Conservation (phyloP, 1,284 basidiomycete species). For the Cutaneotrichosporon sp. region DNA sequence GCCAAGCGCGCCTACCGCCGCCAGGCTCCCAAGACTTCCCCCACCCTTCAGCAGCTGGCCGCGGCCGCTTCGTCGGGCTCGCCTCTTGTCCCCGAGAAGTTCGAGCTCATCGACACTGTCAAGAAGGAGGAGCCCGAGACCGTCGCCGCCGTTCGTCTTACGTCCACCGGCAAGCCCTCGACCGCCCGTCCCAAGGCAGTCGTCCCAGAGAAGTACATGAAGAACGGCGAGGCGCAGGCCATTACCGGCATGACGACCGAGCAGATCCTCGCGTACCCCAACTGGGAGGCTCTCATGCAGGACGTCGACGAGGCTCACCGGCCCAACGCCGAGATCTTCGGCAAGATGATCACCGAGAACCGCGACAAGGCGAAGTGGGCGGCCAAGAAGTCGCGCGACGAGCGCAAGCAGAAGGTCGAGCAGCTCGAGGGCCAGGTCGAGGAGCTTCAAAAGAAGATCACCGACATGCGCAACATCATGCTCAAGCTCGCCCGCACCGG, state of each 20-base stretch:
- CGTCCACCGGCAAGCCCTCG: conserved; percentile 41
- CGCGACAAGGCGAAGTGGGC: conserved; percentile 48
- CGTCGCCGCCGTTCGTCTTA: conserved; percentile 27
- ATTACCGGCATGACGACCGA: conserved; percentile 38
- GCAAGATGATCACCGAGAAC: conserved; percentile 43
- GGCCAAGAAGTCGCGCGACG: conserved; percentile 46
- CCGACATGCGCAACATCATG: conserved; percentile 32
- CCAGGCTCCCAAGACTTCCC: conserved; percentile 27
- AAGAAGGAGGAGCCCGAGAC: conserved; percentile 3
- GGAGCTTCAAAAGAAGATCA: conserved; percentile 30
- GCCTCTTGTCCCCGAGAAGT: conserved; percentile 18
- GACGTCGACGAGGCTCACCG: conserved; percentile 33
- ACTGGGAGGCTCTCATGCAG: conserved; percentile 33
- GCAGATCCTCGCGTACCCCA: conserved; percentile 37
- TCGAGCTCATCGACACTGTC: not conserved
- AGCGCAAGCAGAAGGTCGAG: conserved; percentile 44
- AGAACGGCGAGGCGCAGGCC: conserved; percentile 39
- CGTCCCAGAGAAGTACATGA: conserved; percentile 45
- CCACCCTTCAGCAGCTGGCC: conserved; percentile 26
- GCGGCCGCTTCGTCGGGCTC: conserved; percentile 26
- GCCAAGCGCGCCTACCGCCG: conserved; percentile 31
- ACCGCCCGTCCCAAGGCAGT: conserved; percentile 45
- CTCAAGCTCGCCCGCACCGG: conserved; percentile 34
- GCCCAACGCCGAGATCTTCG: conserved; percentile 36
- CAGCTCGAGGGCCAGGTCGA: conserved; percentile 38